Percentiles rank a stretch among this genome's conserved stretches.
Evolutionary conservation across 805 yeast genomes (phyloP).

Genomic region (Pichia manshurica): DNA sequence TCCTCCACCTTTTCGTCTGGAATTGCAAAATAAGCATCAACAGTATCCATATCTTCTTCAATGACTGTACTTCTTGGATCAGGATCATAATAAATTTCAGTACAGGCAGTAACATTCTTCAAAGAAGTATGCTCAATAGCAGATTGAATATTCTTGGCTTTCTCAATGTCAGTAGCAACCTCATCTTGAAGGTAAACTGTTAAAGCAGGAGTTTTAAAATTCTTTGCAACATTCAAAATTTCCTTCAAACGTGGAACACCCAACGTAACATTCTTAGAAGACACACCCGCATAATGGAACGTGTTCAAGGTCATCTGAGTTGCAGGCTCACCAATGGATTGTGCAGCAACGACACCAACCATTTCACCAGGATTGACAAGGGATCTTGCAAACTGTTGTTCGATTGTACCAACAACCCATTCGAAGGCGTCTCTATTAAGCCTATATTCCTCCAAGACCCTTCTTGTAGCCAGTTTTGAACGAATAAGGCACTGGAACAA

Average conservation of each 20-base stretch:
- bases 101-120: slow-evolving; percentile 92
- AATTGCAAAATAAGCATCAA: slow-evolving; percentile 93
- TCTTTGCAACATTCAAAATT: slow-evolving; percentile 96
- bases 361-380: slow-evolving; percentile 95
- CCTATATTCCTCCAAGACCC: slow-evolving; percentile 87
- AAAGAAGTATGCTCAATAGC: slow-evolving; percentile 95
- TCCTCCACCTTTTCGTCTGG: slow-evolving; percentile 97
- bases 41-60: slow-evolving; percentile 94
- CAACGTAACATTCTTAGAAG: slow-evolving; percentile 95
- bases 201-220: slow-evolving; percentile 98
- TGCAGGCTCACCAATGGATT: slow-evolving; percentile 97
- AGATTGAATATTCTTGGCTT: slow-evolving; percentile 91
- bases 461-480: slow-evolving; percentile 84
- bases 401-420: slow-evolving; percentile 94
- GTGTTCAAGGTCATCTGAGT: slow-evolving; percentile 97
- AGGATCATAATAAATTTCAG: slow-evolving; percentile 96
- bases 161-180: slow-evolving; percentile 81
- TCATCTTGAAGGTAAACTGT: slow-evolving; percentile 86
- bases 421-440: slow-evolving; percentile 82
- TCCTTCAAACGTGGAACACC: slow-evolving; percentile 99
- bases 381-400: slow-evolving; percentile 86
- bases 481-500: slow-evolving; percentile 88
- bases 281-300: slow-evolving; percentile 97
- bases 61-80: slow-evolving; percentile 97
- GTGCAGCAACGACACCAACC: slow-evolving; percentile 98